Evolutionary conservation across 495 filamentous ascomycete species (phyloP), one percentile per base, ranked within the genome.

Genomic region (Penicillium robsamsonii): DNA sequence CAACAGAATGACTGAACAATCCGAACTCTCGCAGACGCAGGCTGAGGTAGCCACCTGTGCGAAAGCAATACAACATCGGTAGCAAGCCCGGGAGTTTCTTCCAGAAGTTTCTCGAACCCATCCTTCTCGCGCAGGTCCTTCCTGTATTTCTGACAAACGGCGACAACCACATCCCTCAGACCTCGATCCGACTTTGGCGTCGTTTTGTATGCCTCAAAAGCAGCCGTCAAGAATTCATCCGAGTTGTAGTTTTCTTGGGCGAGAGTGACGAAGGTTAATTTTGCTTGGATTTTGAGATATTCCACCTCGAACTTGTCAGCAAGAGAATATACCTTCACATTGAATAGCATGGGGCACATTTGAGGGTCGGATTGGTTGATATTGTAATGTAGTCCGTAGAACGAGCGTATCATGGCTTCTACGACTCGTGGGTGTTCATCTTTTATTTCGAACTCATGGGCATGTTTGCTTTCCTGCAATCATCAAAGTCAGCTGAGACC

Each of bases 301-400:
- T 51, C 58, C 5, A 81, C 63, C 20, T 61, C 58, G 53, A 72
- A 78, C 47, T 77, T 78, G 50, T 79, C 72, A 3, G 70, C 75
- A 24, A 76, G 66, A 4, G 68, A 52, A 47, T 78, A 81, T n/a
- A 76, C 61, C n/a, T 66, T 63, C 50, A 17, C 35, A 17, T 76
- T 63, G 53, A 72, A 66, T 5, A 71, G 35, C 27, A 73, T 46
- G 27, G 60, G 43, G 11, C 50, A 63, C 64, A 67, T 50, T 41
- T 59, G 35, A 13, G 18, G 66, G 50, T 44, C 67, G 64, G 12
- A 64, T 60, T 24, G 61, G 48, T 30, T 55, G 54, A 50, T 75
- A 75, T 35, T 75, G 57, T 55, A 65, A 75, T 18, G 61, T 46
- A 38, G 35, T 38, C 35, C 35, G 35, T 38, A 38, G 35, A 38